Percentiles rank a stretch among this genome's conserved stretches.
Conservation (phyloP, 805 yeast genomes). For the Yamadazyma phyllophila region DNA sequence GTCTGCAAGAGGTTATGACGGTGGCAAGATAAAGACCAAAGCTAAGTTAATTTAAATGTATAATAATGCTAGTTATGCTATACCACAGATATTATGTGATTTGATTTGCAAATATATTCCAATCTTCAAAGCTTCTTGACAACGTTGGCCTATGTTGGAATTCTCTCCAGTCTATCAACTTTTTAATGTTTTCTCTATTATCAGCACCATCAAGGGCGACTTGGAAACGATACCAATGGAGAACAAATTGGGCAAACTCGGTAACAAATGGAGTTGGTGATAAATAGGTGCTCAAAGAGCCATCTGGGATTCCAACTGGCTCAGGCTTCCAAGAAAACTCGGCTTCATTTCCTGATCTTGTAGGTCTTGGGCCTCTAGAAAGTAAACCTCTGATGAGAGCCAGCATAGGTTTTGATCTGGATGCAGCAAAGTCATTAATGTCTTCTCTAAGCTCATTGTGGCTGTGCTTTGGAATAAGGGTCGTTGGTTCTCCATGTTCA, state of each 20-base stretch:
- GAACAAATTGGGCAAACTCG: slow-evolving; percentile 32
- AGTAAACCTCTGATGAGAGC: slow-evolving; percentile 26
- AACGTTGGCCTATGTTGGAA: slow-evolving; percentile 20
- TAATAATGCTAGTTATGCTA: not conserved
- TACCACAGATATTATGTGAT: not conserved
- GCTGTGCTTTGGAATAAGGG: not conserved
- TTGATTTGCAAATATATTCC: too few relatives aligned
- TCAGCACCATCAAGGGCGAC: slow-evolving; percentile 16
- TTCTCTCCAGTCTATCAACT: slow-evolving; percentile 33
- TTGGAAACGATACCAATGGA: slow-evolving; percentile 37
- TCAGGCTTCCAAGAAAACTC: slow-evolving; percentile 16
- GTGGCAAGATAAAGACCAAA: slow-evolving; percentile 56
- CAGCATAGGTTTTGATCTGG: slow-evolving; percentile 35
- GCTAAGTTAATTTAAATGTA: slow-evolving; percentile 47
- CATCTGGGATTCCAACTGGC: slow-evolving; percentile 32
- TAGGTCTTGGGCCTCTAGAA: slow-evolving; percentile 16
- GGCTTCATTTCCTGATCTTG: slow-evolving; percentile 10
- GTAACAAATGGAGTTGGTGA: slow-evolving; percentile 23
- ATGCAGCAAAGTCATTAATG: slow-evolving; percentile 25
- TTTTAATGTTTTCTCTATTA: slow-evolving; percentile 22
- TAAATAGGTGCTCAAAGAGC: slow-evolving; percentile 28
- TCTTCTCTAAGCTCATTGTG: slow-evolving; percentile 13
- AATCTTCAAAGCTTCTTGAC: too few relatives aligned
- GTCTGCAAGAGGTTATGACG: slow-evolving; percentile 69
- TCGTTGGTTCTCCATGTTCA: not conserved